Percentiles rank a stretch among this genome's conserved stretches.
These are phyloP conservation scores for Rhizopus arrhizus DNA, from an alignment of 371 early-diverging fungal species.

Conservation along the genomic window DNA sequence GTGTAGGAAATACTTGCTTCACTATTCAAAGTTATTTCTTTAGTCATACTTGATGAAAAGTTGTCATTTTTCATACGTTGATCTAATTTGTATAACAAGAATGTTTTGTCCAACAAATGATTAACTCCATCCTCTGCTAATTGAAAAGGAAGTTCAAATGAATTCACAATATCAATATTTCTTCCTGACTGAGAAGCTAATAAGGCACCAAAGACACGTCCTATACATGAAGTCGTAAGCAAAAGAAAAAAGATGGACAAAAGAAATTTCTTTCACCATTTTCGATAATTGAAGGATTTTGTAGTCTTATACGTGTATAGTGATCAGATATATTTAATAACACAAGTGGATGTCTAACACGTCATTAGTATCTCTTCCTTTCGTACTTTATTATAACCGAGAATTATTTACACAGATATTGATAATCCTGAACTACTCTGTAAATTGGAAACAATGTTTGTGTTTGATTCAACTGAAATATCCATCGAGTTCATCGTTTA, in stretches of 20 bases:
- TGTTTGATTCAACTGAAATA: constrained; percentile 37
- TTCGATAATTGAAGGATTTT: constrained; percentile 47
- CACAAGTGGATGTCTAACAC: constrained; percentile 80
- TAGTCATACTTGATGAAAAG: background rate
- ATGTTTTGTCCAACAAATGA: constrained; percentile 58
- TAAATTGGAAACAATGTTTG: constrained; percentile 29
- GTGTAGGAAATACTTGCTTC: constrained; percentile 81
- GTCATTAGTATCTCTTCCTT: background rate
- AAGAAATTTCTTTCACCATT: constrained; percentile 34
- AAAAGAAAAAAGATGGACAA: background rate
- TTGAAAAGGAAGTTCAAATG: constrained; percentile 71
- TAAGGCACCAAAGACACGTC: constrained; percentile 74
- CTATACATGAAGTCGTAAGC: constrained; percentile 11
- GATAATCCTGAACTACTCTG: constrained; percentile 48
- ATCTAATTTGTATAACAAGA: constrained; percentile 72
- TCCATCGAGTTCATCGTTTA: constrained; percentile 47
- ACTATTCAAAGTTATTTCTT: constrained; percentile 48
- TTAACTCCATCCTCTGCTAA: constrained; percentile 42
- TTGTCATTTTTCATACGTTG: constrained; percentile 59
- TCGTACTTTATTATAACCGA: background rate
- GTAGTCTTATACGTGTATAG: constrained; percentile 71
- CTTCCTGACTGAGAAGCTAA: constrained; percentile 84
- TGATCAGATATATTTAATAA: constrained; percentile 88
- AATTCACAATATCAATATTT: constrained; percentile 81
- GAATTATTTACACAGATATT: constrained; percentile 45